These are phyloP conservation scores for Cenchrus fungigraminus DNA, from an alignment of 176 grass and related monocot species.

Conservation along the genomic window DNA sequence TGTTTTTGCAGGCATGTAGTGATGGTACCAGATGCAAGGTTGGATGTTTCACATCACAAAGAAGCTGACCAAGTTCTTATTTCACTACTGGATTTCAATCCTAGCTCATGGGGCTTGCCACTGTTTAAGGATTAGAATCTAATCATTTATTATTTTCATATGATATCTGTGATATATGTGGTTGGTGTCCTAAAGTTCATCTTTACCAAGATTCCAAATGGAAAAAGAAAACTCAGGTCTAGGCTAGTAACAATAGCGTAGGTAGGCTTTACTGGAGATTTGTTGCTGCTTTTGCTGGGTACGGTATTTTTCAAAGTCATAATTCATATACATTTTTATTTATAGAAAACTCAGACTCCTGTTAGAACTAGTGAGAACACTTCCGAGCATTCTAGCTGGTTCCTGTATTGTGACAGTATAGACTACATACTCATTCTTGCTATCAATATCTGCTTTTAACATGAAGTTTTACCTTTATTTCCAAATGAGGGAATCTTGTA, in stretches of 20 bases:
- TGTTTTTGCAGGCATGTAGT: conserved; percentile 61
- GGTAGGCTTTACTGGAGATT: background rate
- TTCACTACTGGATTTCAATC: conserved; percentile 75
- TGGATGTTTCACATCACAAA: conserved; percentile 78
- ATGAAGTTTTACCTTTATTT: too few relatives aligned
- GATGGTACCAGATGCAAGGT: conserved; percentile 78
- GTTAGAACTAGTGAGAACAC: background rate
- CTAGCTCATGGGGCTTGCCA: conserved; percentile 71
- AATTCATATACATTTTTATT: background rate
- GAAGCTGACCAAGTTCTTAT: conserved; percentile 80
- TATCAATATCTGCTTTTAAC: too few relatives aligned
- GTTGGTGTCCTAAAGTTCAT: too few relatives aligned
- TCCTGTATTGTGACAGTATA: background rate
- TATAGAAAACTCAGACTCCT: background rate
- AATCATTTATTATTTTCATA: too few relatives aligned
- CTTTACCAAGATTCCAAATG: background rate
- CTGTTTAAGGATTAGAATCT: conserved; percentile 55
- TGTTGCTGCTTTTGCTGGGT: background rate
- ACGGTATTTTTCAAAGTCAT: background rate
- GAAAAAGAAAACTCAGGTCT: background rate
- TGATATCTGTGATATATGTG: too few relatives aligned
- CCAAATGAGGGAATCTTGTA: too few relatives aligned
- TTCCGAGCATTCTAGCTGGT: background rate
- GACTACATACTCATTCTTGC: too few relatives aligned
- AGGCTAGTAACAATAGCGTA: background rate